Base-by-base conservation (phyloP, 768 basidiomycete genomes). In the Naganishia randhawae region DNA sequence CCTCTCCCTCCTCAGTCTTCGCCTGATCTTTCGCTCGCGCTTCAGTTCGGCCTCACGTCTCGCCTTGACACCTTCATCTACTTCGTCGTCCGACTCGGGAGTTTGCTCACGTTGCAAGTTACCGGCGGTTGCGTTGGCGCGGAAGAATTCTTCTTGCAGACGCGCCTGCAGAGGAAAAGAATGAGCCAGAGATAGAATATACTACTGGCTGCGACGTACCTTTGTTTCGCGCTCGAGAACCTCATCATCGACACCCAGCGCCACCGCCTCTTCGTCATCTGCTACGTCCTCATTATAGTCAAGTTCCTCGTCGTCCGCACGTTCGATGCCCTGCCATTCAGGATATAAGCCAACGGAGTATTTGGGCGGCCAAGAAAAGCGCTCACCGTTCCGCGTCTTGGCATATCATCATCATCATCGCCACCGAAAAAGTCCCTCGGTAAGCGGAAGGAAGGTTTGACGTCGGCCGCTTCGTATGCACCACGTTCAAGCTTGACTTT, bases 61-160 rank as follows among this genome's bases (percentile, higher is more conserved):
- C 11, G 39, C 66, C 16, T 27, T 19, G 11, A 50, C 53, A 29
- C 27, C 16, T 7, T 45, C 39, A 31, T 67, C 54, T 17, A 55
- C 54, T 33, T 54, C 53, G 29, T 67, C 65, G 45, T 66, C 66
- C 39, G 66, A 67, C 17, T 67, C 66, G 10, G 53, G 53, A 16
- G 41, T 45, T 22, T 55, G 53, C 17, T 67, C 66, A 27, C 66
- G 66, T 50, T 67, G 66, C 16, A 67, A 41, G 19, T 55, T 45
- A 33, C 66, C 66, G 54, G 55, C 66, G 27, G 53, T 67, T 14
- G 66, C 66, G 45, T 67, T 67, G 53, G 66, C 66, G 29, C 53
- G 53, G 42, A 55, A 19, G 25, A 55, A 67, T 17, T 67, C 66
- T 25, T 57, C 66, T 42, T 55, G 25, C 7, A 67, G 27, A 14